Evolutionary conservation across 1,284 basidiomycete species (phyloP).

Genomic region (Ganoderma meredithae): DNA sequence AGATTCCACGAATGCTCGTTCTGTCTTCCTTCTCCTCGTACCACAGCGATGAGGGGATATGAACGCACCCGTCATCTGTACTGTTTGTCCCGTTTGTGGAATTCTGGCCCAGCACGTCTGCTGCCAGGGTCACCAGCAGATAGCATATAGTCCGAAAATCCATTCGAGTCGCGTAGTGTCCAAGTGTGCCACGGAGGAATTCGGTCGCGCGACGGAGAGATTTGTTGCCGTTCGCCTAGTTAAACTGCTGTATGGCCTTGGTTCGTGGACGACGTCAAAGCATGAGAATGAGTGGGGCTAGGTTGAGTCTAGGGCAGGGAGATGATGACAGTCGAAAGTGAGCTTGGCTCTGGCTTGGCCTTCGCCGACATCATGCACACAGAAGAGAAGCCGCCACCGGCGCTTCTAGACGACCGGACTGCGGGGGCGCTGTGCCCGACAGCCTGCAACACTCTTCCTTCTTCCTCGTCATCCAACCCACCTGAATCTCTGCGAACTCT

Average conservation of each 20-base stretch:
- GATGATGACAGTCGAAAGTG: neutral
- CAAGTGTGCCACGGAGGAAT: neutral
- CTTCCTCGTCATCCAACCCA: neutral
- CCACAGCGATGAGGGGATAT: neutral
- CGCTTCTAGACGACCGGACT: neutral
- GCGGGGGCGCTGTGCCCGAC: neutral
- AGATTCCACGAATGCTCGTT: neutral
- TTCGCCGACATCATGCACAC: neutral
- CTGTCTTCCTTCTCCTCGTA: neutral
- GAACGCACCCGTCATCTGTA: constrained; percentile 30
- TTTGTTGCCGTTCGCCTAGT: too few species aligned
- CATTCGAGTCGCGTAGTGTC: constrained; percentile 8
- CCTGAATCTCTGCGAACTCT: neutral
- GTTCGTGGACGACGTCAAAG: neutral
- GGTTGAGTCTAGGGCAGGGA: neutral
- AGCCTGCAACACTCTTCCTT: neutral
- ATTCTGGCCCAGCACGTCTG: constrained; percentile 17
- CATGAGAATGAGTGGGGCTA: neutral
- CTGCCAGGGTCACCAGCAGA: constrained; percentile 15
- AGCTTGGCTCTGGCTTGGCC: constrained; percentile 1
- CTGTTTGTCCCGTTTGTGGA: constrained; percentile 15
- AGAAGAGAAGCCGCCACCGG: neutral
- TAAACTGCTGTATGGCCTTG: too few species aligned
- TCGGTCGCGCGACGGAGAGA: neutral
- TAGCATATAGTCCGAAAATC: constrained; percentile 8